Evolutionary conservation across 192 early-diverging fungal genomes (phyloP).

Genomic region (Gonapodya prolifera): DNA sequence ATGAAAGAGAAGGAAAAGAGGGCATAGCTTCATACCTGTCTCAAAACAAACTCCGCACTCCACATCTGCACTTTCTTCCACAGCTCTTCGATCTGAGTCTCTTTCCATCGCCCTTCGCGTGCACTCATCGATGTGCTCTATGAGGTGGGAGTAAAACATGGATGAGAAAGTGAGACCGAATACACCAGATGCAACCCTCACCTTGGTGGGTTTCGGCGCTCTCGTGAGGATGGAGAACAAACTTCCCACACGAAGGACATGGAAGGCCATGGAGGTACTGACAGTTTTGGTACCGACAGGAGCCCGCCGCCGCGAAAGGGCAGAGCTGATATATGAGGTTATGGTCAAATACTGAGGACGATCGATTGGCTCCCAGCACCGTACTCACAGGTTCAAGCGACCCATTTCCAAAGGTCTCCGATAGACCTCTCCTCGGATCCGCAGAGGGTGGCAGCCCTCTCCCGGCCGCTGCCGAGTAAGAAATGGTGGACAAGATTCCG

Average conservation of each 20-base stretch:
- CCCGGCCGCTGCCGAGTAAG: no score
- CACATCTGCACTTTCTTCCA: constrained; percentile 16
- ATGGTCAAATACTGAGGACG: no score
- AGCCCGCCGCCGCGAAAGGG: no score
- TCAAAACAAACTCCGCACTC: constrained; percentile 43
- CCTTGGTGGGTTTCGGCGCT: constrained; percentile 6
- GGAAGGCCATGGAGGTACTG: constrained; percentile 25
- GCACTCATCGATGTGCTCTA: constrained; percentile 14
- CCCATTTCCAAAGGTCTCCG: no score
- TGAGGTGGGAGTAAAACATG: constrained; percentile 4
- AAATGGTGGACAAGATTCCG: no score
- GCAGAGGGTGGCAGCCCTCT: no score
- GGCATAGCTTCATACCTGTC: constrained; percentile 12
- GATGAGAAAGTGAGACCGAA: constrained; percentile 4
- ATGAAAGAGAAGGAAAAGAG: no score
- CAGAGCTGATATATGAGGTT: no score
- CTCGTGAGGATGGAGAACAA: constrained; percentile 22
- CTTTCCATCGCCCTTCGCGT: background rate
- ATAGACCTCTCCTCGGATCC: no score
- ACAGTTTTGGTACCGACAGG: no score
- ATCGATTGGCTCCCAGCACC: no score
- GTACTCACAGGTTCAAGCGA: no score
- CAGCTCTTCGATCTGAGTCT: background rate
- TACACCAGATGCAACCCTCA: constrained; percentile 2
- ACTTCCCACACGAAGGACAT: constrained; percentile 28